Base-by-base conservation (phyloP, 495 filamentous ascomycete species). In the Lophiotrema nucula region DNA sequence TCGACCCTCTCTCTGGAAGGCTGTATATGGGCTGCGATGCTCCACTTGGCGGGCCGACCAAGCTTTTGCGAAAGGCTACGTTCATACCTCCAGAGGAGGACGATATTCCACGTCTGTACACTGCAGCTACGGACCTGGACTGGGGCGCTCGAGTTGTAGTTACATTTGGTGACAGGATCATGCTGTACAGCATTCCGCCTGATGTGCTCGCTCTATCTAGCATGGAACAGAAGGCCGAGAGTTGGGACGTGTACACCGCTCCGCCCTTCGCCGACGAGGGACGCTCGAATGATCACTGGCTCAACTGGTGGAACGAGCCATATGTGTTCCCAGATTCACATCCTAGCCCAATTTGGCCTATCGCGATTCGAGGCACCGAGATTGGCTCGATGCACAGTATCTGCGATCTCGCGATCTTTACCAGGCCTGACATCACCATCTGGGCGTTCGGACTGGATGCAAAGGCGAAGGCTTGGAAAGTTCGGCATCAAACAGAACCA, bases 11-110 rank as follows among this genome's bases (percentile, higher is more conserved):
- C 5, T 81, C 77, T 18, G 78, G 76, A 5, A 53, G 76, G 2
- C 74, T 89, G n/a, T 88, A 81, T 60, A 73, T 90, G 3, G 86
- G 87, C 3, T 81, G 77, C 50, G 84, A 88, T 70, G 76, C 83
- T 1, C 85, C 83, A n/a, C 70, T 82, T 21, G 81, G 79, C 15
- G 76, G 78, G 13, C 72, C 73, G 13, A 75, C 77, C 8, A 81
- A 77, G 61, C 68, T 83, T 6, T 73, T 75, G 31, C 76, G 70
- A 45, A 80, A 75, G 53, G 70, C 79, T 31, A 68, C 76, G 56
- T 68, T 82, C 39, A 59, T 71, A 4, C 74, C 77, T 2, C 74
- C 76, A 2, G 44, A 13, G 31, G 46, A 15, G 27, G 47, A 25
- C 25, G 51, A 54, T 24, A 25, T 64, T n/a, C 66, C 67, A 5